Evolutionary conservation across 2,329 filamentous ascomycete genomes (phyloP).

Genomic region (Paecilomyces dactylethromorphus): DNA sequence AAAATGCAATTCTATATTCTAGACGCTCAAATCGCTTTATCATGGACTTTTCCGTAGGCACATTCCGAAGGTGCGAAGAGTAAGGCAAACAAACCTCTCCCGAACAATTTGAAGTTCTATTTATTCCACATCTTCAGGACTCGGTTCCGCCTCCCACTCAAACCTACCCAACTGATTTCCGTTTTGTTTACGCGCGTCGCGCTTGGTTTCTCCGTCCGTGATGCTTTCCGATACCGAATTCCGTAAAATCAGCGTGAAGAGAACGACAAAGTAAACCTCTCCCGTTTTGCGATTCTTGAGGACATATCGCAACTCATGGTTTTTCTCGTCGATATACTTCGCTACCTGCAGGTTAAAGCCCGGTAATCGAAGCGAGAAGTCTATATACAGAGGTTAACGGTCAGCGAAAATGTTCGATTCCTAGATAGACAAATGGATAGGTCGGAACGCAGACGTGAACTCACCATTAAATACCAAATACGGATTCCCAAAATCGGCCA

Average conservation of each 20-base stretch:
- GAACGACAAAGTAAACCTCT: conserved; percentile 70
- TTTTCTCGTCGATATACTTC: conserved; percentile 53
- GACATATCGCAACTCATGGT: conserved; percentile 84
- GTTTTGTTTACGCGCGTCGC: conserved; percentile 2
- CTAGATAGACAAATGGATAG: not conserved
- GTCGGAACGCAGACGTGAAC: conserved; percentile 16
- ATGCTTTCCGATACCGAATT: conserved; percentile 12
- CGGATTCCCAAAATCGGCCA: conserved; percentile 77
- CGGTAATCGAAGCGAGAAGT: conserved; percentile 33
- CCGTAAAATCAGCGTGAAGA: conserved; percentile 64
- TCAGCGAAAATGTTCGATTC: not conserved
- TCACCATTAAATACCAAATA: conserved; percentile 78
- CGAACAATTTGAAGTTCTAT: not conserved
- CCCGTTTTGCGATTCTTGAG: conserved; percentile 72
- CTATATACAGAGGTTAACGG: conserved; percentile 8
- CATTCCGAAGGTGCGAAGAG: not conserved
- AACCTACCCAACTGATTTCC: conserved; percentile 12
- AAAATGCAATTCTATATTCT: not conserved
- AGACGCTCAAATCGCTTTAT: not conserved
- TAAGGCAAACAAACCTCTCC: not conserved
- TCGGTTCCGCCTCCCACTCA: conserved; percentile 15
- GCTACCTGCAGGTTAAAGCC: conserved; percentile 29
- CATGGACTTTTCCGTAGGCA: not conserved
- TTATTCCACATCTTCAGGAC: conserved; percentile 15
- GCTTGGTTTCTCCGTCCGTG: not conserved